Evolutionary conservation across 2,329 filamentous ascomycete species (phyloP), one percentile per base, ranked within the genome.

Genomic region (Sporothrix phasma): DNA sequence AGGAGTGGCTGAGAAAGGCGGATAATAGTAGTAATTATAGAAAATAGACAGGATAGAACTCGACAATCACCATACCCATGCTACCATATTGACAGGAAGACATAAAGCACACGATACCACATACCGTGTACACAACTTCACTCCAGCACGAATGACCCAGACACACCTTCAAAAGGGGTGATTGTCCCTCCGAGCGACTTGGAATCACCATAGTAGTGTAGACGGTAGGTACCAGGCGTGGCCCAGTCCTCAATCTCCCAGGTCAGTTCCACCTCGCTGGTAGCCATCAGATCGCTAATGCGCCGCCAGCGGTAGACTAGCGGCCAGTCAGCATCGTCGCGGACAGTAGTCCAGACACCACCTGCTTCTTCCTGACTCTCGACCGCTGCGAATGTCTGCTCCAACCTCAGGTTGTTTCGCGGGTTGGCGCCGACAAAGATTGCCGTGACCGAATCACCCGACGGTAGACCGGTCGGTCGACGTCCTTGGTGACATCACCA

Each of bases 401-500:
- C 92, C 1, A 90, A 84, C 1, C 86, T 84, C 34, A 97, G 83
- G 68, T 96, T 89, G 73, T 97, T 97, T 34, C 93, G 84, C 17
- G 93, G 93, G 71, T 96, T 96, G 0, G 92, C 92, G 17, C 88
- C 93, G 2, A 93, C 84, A 73, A 97, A 97, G 0, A 80, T 85
- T 0, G 82, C 88, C 17, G 77, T 81, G 58, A 92, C 84, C 3
- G 3, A 7, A 0, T 24, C 59, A 3, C 90, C 90, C 81, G 76
- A 0, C 74, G 67, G 72, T 89, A 91, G 0, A 77, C 76, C 11
- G 80, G n/a, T n/a, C n/a, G 72, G 0, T 75, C 71, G 1, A 83
- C 79, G 56, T 87, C 80, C 0, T 76, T 75, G 31, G 84, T 74
- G 1, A 91, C 82, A 47, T 88, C 80, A 10, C 92, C 92, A 69